Base-by-base conservation (phyloP, 192 early-diverging fungal species). In the Rhizoclosmatium globosum region DNA sequence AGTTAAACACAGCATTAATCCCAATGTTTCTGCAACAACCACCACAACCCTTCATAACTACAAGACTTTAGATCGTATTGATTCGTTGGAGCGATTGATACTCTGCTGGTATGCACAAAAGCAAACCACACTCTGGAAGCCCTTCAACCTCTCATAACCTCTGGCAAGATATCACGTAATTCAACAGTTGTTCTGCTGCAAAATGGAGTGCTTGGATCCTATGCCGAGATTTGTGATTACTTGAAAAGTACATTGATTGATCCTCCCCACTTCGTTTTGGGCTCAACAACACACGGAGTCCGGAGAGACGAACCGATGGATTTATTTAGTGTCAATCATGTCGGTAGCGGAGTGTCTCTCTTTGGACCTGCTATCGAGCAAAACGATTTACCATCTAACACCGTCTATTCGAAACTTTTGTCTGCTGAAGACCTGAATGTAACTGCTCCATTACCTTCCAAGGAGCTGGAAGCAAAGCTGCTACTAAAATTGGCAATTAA, bases 401-500 rank as follows among this genome's bases (percentile, higher is more conserved):
- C n/a, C 58, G 23, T 56, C 9, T 39, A 53, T 23, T n/a, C 31
- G 13, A 44, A 23, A 53, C 43, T 71, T 7, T 3, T 13, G 4
- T 17, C 4, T 1, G 38, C 39, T 7, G n/a, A 39, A 38, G 77
- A 57, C 47, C 21, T 56, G 66, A 45, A 64, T 59, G 60, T 62
- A 38, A 60, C 46, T 2, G 1, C 7, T 19, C 69, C 69, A 3
- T 2, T 71, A n/a, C 19, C 11, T 7, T 77, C 23, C 50, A 39
- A 50, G 19, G 3, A 0, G 13, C 41, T 79, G 39, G 42, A 48
- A 47, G 6, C 19, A 11, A 64, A 59, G 19, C 64, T 79, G 1
- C 23, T 72, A n/a, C 9, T 74, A 23, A 79, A 81, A 61, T 65
- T 81, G 46, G 80, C 66, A 39, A 43, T 81, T 41, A 81, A 81